Conservation (phyloP, 2,329 filamentous ascomycete species). For the Tympanopsis confertula region DNA sequence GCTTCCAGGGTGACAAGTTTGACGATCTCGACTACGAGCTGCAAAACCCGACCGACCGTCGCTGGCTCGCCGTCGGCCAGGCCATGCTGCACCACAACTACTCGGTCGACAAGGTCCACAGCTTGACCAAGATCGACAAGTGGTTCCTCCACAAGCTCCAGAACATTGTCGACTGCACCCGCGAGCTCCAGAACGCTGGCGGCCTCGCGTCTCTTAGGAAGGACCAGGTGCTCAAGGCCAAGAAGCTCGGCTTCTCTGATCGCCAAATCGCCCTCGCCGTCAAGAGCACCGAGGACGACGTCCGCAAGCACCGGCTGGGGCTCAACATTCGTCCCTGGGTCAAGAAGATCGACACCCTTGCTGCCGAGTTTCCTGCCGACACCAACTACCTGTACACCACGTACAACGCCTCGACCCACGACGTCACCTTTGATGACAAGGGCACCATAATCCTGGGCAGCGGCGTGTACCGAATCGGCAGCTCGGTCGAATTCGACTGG, state of each 20-base stretch:
- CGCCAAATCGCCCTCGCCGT: slow-evolving; percentile 84
- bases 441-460: slow-evolving; percentile 81
- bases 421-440: slow-evolving; percentile 87
- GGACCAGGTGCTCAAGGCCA: slow-evolving; percentile 78
- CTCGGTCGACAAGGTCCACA: slow-evolving; percentile 79
- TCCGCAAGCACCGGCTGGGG: slow-evolving; percentile 70
- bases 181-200: slow-evolving; percentile 73
- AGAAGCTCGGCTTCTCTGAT: slow-evolving; percentile 97
- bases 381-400: slow-evolving; percentile 97
- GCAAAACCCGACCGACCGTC: slow-evolving; percentile 84
- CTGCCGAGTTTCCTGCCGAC: slow-evolving; percentile 87
- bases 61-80: slow-evolving; percentile 94
- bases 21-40: slow-evolving; percentile 84
- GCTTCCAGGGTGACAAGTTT: slow-evolving; percentile 92
- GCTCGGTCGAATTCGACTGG: slow-evolving; percentile 98
- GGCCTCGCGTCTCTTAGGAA: slow-evolving; percentile 75
- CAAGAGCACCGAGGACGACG: slow-evolving; percentile 76
- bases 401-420: slow-evolving; percentile 89
- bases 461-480: slow-evolving; percentile 95
- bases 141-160: slow-evolving; percentile 98
- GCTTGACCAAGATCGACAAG: slow-evolving; percentile 96
- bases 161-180: slow-evolving; percentile 87
- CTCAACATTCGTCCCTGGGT: slow-evolving; percentile 91
- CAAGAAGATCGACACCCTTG: slow-evolving; percentile 95
- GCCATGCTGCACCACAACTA: slow-evolving; percentile 97